A percentile compares a stretch with the other conserved stretches of the same genome.
Conservation (phyloP, 2,329 filamentous ascomycete species). For the Monilinia fructigena region DNA sequence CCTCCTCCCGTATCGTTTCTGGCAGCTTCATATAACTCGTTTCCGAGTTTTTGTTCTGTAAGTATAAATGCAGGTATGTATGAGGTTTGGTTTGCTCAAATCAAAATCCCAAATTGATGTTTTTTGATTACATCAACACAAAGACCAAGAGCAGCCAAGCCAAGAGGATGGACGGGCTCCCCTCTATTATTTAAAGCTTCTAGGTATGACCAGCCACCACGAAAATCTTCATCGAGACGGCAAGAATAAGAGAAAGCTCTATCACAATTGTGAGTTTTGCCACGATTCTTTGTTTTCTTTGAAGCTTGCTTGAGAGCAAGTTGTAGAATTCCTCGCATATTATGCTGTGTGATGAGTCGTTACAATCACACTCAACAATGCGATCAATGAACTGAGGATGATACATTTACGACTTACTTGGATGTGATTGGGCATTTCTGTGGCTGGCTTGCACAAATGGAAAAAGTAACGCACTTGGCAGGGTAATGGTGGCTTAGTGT, state of each 20-base stretch:
- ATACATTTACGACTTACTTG: not conserved
- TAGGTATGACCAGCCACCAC: not conserved
- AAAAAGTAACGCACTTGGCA: conserved; percentile 12
- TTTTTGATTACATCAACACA: conserved; percentile 15
- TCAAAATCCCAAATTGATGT: not conserved
- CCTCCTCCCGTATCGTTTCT: not conserved
- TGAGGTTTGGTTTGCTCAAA: not conserved
- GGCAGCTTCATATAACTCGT: conserved; percentile 11
- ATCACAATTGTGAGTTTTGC: not conserved
- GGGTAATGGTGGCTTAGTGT: conserved; percentile 1
- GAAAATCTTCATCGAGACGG: conserved; percentile 1
- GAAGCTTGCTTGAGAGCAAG: not conserved
- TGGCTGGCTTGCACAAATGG: not conserved
- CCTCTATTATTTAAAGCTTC: conserved; percentile 11
- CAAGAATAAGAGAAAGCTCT: not conserved
- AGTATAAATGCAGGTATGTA: not conserved
- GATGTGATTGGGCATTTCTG: not conserved
- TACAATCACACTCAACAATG: not conserved
- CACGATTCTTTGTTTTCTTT: conserved; percentile 16
- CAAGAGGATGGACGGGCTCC: conserved; percentile 15
- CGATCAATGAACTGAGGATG: not conserved
- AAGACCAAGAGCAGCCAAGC: conserved; percentile 12
- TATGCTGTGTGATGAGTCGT: not conserved
- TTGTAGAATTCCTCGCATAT: conserved; percentile 1
- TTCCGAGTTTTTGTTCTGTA: not conserved